These are phyloP conservation scores for Ampelomyces quisqualis DNA, from an alignment of 2,329 filamentous ascomycete species.

Conservation along the genomic window DNA sequence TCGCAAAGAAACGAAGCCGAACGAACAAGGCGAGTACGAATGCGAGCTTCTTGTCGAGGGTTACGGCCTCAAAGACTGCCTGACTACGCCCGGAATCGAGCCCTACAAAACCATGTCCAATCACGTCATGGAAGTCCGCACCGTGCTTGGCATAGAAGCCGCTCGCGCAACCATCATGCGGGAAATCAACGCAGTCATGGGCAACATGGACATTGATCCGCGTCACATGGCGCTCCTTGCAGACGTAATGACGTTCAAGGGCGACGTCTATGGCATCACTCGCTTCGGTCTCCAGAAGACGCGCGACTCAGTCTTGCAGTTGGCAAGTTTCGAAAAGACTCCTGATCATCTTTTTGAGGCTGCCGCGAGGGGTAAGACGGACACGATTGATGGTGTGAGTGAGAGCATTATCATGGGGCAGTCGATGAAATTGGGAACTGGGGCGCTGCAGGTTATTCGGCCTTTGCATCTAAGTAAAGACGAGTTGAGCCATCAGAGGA, in stretches of 20 bases:
- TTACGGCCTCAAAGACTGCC: slow-evolving; percentile 84
- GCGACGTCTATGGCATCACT: slow-evolving; percentile 93
- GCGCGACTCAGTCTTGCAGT: slow-evolving; percentile 87
- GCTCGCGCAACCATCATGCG: slow-evolving; percentile 83
- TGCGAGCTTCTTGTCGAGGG: slow-evolving; percentile 77
- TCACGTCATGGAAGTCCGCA: slow-evolving; percentile 82
- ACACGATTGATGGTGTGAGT: slow-evolving; percentile 87
- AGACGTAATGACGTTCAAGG: slow-evolving; percentile 99
- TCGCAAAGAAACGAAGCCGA: slow-evolving; percentile 70
- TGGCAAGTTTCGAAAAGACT: slow-evolving; percentile 97
- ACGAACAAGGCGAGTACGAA: slow-evolving; percentile 62
- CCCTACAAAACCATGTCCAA: slow-evolving; percentile 75
- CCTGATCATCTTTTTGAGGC: slow-evolving; percentile 96
- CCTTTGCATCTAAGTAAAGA: slow-evolving; percentile 51
- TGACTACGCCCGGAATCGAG: slow-evolving; percentile 89
- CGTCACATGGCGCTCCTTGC: slow-evolving; percentile 97
- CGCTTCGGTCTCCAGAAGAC: slow-evolving; percentile 96
- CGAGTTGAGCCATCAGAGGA: slow-evolving; percentile 29
- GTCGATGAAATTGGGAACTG: slow-evolving; percentile 87
- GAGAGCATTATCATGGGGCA: slow-evolving; percentile 99
- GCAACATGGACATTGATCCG: slow-evolving; percentile 91
- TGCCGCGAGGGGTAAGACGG: slow-evolving; percentile 85
- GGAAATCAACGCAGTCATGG: slow-evolving; percentile 89
- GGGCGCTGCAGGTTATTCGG: slow-evolving; percentile 85
- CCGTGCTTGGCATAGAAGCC: slow-evolving; percentile 92